Evolutionary conservation across 352 stramenopile species (phyloP).

Genomic region (Thalassiosira ordinaria): DNA sequence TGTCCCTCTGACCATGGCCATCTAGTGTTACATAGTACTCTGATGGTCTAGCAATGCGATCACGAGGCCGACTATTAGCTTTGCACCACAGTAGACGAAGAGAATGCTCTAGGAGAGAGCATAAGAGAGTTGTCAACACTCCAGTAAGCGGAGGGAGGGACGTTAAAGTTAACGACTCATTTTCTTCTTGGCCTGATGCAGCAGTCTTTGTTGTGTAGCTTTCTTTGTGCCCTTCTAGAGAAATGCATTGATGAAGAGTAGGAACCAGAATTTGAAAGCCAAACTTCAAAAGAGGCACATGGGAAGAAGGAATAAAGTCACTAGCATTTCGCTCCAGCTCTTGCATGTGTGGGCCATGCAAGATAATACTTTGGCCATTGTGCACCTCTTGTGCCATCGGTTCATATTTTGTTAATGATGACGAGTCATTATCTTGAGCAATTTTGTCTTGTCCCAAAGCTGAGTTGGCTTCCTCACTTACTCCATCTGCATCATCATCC

Average conservation of each 20-base stretch:
- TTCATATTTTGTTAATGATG: conserved; percentile 39
- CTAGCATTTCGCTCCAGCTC: neutral
- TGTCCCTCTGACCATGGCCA: conserved; percentile 68
- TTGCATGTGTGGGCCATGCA: conserved; percentile 3
- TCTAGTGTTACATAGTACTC: conserved; percentile 77
- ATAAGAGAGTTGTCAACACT: conserved; percentile 50
- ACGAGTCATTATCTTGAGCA: conserved; percentile 8
- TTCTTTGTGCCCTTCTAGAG: no score
- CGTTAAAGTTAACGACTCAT: neutral
- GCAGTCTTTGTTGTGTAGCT: conserved; percentile 2
- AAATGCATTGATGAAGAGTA: conserved; percentile 8
- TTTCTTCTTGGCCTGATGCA: neutral
- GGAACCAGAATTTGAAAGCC: conserved; percentile 19
- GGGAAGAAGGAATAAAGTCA: conserved; percentile 27
- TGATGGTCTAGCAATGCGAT: conserved; percentile 50
- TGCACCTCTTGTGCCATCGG: conserved; percentile 22
- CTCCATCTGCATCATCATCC: neutral
- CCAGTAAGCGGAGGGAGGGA: conserved; percentile 16
- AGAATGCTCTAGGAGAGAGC: conserved; percentile 61
- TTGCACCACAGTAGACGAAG: conserved; percentile 67
- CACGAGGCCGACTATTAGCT: conserved; percentile 47
- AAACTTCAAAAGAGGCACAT: conserved; percentile 25
- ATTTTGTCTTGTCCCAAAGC: neutral
- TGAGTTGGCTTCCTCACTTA: neutral
- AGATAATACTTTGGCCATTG: conserved; percentile 17